phyloP scores from a whole-genome alignment of 176 grass and related monocot genomes.

The Triticum urartu region DNA sequence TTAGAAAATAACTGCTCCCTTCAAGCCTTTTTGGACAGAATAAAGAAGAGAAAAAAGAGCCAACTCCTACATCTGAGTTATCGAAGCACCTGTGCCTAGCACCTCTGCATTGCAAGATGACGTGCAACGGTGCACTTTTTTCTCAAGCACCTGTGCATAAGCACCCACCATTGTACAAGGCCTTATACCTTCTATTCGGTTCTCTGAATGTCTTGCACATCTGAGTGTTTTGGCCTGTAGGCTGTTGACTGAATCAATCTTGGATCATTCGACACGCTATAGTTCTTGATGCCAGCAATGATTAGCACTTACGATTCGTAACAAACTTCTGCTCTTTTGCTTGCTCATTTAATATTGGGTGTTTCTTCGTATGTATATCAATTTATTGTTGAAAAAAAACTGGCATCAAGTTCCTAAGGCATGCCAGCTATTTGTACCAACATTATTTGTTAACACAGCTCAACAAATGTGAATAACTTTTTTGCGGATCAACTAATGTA shows the following conservation, averaged over 20 bases:
- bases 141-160: too few species aligned
- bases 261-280: background rate
- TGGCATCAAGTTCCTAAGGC: background rate
- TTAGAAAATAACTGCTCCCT: too few species aligned
- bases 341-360: background rate
- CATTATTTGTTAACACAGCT: background rate
- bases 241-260: background rate
- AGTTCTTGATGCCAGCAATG: background rate
- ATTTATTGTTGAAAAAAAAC: background rate
- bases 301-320: background rate
- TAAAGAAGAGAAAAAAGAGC: too few species aligned
- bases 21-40: too few species aligned
- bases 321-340: slow-evolving; percentile 16
- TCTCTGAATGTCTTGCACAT: slow-evolving; percentile 9
- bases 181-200: background rate
- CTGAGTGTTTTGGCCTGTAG: background rate
- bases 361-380: background rate
- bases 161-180: too few species aligned
- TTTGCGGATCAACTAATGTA: background rate
- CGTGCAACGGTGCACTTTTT: too few species aligned
- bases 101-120: too few species aligned
- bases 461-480: background rate
- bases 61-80: too few species aligned
- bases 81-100: too few species aligned
- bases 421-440: background rate